Base-by-base conservation (phyloP, 805 yeast species). In the Candida golubevii region DNA sequence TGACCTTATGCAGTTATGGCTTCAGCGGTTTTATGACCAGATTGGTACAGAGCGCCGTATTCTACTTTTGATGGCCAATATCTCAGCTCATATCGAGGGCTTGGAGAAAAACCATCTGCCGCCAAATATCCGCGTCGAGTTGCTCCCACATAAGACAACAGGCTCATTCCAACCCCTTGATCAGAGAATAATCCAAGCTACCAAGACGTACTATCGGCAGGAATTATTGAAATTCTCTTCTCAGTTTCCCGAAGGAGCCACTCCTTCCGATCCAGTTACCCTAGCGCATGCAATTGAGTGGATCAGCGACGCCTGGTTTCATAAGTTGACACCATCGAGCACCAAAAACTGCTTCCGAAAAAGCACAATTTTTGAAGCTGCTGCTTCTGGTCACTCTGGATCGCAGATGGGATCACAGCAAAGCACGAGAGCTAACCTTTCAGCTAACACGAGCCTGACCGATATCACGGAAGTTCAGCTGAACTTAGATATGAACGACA, bases 21-120 rank as follows among this genome's bases (percentile, higher is more conserved):
- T 37, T 14, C 13, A 13, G 8, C 26, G 34, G 8, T 37, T 28
- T 15, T 28, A 37, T 26, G 26, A 28, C 4, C 26, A 6, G 4
- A 29, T 37, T 10, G 39, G 34, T 3, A 13, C 11, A 8, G 27
- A 28, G 12, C 39, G 39, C 26, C 12, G 14, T 10, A 33, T 37
- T 29, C 33, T 37, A 14, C 39, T 37, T 37, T 15, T 37, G 18
- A 28, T 37, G 39, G 39, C 28, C 26, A 37, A 37, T 29, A 28
- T 37, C 14, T 37, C 34, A 23, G 34, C 34, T 28, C 39, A 37
- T 28, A 13, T 11, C 13, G 15, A 29, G 14, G 34, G 33, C 8
- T 7, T 28, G 18, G 27, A 37, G 13, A 11, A 28, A 3, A 23
- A 30, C 26, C 33, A 6, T 10, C 34, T 33, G 15, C 34, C 33